phyloP scores from a whole-genome alignment of 2,329 filamentous ascomycete species.

The Clarireedia monteithiana region DNA sequence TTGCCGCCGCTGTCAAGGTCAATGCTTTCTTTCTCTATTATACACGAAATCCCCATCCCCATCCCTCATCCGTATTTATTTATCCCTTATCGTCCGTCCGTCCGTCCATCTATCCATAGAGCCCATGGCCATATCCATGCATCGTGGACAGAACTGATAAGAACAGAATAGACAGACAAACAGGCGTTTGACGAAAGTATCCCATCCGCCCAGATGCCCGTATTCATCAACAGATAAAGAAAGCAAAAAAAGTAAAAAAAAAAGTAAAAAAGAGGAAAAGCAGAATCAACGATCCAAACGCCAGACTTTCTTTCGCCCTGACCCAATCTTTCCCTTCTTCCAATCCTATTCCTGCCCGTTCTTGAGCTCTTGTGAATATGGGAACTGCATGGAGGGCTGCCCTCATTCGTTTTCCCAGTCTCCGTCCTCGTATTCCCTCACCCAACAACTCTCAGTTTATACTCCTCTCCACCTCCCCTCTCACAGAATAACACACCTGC shows the following conservation, averaged over 20 bases:
- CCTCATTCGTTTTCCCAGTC: background rate
- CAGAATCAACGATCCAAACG: too few species aligned
- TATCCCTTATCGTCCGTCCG: background rate
- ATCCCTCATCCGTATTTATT: too few species aligned
- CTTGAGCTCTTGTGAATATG: too few species aligned
- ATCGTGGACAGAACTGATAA: background rate
- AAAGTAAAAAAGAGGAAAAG: too few species aligned
- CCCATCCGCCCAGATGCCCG: background rate
- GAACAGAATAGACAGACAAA: background rate
- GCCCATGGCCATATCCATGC: background rate
- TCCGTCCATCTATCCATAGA: background rate
- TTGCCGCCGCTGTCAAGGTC: too few species aligned
- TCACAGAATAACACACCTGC: constrained; percentile 58
- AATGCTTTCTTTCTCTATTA: too few species aligned
- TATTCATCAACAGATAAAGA: too few species aligned
- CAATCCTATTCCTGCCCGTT: too few species aligned
- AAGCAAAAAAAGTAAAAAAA: too few species aligned
- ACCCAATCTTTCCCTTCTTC: background rate
- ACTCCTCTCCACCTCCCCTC: background rate
- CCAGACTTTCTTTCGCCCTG: background rate
- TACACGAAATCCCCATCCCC: background rate
- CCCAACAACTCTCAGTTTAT: background rate
- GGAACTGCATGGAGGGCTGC: too few species aligned
- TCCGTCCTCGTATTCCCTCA: background rate
- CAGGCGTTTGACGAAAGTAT: too few species aligned